These are phyloP conservation scores for Hyphodiscus sp. DNA, from an alignment of 2,329 filamentous ascomycete species.

Conservation along the genomic window DNA sequence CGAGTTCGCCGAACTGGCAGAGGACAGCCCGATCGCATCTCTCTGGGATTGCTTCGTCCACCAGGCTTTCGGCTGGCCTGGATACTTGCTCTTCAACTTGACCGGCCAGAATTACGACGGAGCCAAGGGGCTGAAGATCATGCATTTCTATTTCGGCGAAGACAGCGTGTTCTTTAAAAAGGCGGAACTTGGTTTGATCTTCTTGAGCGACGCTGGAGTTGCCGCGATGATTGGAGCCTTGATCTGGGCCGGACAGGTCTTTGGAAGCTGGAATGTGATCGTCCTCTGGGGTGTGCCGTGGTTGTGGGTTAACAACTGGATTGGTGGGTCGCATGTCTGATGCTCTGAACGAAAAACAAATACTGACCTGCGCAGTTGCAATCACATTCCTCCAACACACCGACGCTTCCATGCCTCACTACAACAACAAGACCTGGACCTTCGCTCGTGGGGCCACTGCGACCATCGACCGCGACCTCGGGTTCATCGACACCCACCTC, in stretches of 20 bases:
- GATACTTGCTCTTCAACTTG: constrained; percentile 55
- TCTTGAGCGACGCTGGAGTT: constrained; percentile 55
- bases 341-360: constrained; percentile 23
- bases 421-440: constrained; percentile 52
- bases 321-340: constrained; percentile 40
- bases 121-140: constrained; percentile 24
- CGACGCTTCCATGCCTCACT: constrained; percentile 49
- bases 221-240: constrained; percentile 43
- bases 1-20: constrained; percentile 46
- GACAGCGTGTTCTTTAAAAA: constrained; percentile 54
- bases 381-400: constrained; percentile 74
- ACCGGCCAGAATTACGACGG: constrained; percentile 29
- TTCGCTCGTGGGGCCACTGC: constrained; percentile 56
- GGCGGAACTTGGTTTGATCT: constrained; percentile 49
- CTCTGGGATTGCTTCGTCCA: constrained; percentile 50
- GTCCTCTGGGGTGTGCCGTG: constrained; percentile 59
- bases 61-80: constrained; percentile 59
- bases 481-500: constrained; percentile 57
- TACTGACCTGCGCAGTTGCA: constrained; percentile 42
- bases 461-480: constrained; percentile 59
- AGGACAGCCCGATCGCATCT: constrained; percentile 55
- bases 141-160: constrained; percentile 52
- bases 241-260: constrained; percentile 43
- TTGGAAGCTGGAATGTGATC: constrained; percentile 51
- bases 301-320: constrained; percentile 66